Conservation (phyloP, 108 stramenopile genomes). For the Skeletonema tropicum region DNA sequence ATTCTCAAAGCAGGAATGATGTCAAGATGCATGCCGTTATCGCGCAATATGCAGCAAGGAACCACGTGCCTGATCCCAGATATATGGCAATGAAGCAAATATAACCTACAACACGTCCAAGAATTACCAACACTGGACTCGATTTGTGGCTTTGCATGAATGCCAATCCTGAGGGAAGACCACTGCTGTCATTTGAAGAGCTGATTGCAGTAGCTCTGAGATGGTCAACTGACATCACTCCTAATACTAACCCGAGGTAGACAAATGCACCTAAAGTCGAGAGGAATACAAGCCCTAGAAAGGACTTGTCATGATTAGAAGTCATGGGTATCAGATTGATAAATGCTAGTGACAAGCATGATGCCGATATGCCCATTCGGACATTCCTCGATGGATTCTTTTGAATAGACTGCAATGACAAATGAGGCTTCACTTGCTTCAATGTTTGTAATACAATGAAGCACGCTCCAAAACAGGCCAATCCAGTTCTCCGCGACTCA, state of each 20-base stretch:
- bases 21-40: constrained; percentile 2
- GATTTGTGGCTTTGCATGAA: constrained; percentile 15
- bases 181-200: constrained; percentile 7
- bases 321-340: constrained; percentile 14
- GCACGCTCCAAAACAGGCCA: constrained; percentile 38
- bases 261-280: not conserved
- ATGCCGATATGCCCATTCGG: constrained; percentile 45
- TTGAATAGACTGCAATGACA: constrained; percentile 22
- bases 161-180: constrained; percentile 7
- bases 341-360: constrained; percentile 18
- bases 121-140: not conserved
- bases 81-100: constrained; percentile 2
- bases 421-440: constrained; percentile 33
- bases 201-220: constrained; percentile 1
- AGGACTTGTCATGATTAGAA: constrained; percentile 11
- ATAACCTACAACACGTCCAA: constrained; percentile 20
- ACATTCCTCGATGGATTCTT: constrained; percentile 49
- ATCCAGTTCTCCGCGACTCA: constrained; percentile 42
- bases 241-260: not conserved
- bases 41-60: constrained; percentile 1
- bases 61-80: not conserved
- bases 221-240: not conserved
- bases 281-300: constrained; percentile 19
- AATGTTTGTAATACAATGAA: constrained; percentile 40
- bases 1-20: constrained; percentile 3